Percentiles rank a stretch among this genome's conserved stretches.
Evolutionary conservation across 2,329 filamentous ascomycete genomes (phyloP).

Genomic region (Ophiocordyceps camponoti-floridani): DNA sequence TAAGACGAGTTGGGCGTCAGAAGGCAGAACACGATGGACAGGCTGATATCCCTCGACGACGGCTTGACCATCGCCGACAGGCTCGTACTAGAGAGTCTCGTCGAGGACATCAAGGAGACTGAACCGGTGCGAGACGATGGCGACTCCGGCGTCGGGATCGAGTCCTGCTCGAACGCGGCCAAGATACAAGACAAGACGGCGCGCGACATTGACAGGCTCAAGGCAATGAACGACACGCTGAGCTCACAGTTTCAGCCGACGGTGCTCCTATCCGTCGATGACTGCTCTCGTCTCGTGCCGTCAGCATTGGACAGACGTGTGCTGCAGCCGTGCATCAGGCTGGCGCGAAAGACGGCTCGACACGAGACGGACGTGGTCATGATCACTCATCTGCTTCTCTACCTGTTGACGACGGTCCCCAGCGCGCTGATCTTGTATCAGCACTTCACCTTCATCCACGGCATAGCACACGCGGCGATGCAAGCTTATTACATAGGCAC

Average conservation of each 20-base stretch:
- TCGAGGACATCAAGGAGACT: slow-evolving; percentile 15
- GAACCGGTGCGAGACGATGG: not conserved
- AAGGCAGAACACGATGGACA: slow-evolving; percentile 5
- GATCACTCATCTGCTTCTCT: slow-evolving; percentile 57
- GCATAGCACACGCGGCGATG: slow-evolving; percentile 44
- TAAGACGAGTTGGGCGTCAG: not conserved
- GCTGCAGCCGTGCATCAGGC: slow-evolving; percentile 39
- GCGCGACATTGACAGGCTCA: slow-evolving; percentile 15
- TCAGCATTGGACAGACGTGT: slow-evolving; percentile 26
- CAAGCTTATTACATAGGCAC: slow-evolving; percentile 51
- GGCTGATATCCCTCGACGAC: slow-evolving; percentile 16
- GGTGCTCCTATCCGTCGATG: slow-evolving; percentile 23
- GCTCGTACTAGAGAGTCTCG: slow-evolving; percentile 20
- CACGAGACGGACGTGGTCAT: slow-evolving; percentile 59
- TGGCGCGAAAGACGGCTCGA: slow-evolving; percentile 39
- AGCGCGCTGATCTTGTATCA: slow-evolving; percentile 48
- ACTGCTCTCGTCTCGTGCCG: slow-evolving; percentile 17
- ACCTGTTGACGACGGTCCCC: slow-evolving; percentile 50
- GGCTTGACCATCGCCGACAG: slow-evolving; percentile 22
- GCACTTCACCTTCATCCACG: slow-evolving; percentile 51
- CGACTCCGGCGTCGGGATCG: slow-evolving; percentile 2
- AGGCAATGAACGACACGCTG: slow-evolving; percentile 21
- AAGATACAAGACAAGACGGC: not conserved
- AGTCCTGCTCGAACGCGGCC: not conserved
- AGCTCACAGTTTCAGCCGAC: slow-evolving; percentile 25